These are phyloP conservation scores for Diaporthe sp. DNA, from an alignment of 2,329 filamentous ascomycete species.

Conservation along the genomic window DNA sequence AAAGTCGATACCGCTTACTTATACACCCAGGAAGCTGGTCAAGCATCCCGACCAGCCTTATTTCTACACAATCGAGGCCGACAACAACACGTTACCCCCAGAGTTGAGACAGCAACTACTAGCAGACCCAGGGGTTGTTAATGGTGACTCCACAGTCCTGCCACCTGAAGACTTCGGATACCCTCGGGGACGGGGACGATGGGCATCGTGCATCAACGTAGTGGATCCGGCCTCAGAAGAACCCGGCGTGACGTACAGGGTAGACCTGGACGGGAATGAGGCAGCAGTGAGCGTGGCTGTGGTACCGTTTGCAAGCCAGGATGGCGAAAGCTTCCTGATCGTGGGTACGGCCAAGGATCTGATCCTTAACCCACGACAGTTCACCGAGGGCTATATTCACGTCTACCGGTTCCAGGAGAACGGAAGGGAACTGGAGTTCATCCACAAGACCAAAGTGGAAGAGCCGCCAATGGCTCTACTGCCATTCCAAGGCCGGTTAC, in stretches of 20 bases:
- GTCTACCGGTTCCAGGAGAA: slow-evolving; percentile 91
- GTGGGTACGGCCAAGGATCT: slow-evolving; percentile 96
- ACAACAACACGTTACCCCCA: slow-evolving; percentile 89
- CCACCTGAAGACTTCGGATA: slow-evolving; percentile 90
- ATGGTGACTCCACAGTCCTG: slow-evolving; percentile 78
- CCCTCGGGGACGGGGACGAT: slow-evolving; percentile 84
- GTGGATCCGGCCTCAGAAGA: slow-evolving; percentile 86
- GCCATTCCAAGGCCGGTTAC: slow-evolving; percentile 90
- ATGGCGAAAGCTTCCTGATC: slow-evolving; percentile 90
- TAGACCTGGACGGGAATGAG: slow-evolving; percentile 91
- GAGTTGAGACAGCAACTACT: slow-evolving; percentile 82
- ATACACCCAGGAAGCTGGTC: slow-evolving; percentile 89
- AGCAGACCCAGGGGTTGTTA: slow-evolving; percentile 76
- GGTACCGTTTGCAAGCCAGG: slow-evolving; percentile 88
- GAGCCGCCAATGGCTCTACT: slow-evolving; percentile 90
- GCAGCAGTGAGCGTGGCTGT: slow-evolving; percentile 88
- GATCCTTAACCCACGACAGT: slow-evolving; percentile 80
- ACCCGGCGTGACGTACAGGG: slow-evolving; percentile 75
- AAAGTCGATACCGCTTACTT: slow-evolving; percentile 86
- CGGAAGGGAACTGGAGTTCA: slow-evolving; percentile 90
- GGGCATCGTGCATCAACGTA: slow-evolving; percentile 95
- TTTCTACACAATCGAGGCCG: slow-evolving; percentile 94
- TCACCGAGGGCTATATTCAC: slow-evolving; percentile 85
- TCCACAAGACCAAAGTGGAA: slow-evolving; percentile 95
- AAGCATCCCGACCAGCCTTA: slow-evolving; percentile 89